phyloP scores from a whole-genome alignment of 257 asterid genomes.

The Jaltomata sinuosa region DNA sequence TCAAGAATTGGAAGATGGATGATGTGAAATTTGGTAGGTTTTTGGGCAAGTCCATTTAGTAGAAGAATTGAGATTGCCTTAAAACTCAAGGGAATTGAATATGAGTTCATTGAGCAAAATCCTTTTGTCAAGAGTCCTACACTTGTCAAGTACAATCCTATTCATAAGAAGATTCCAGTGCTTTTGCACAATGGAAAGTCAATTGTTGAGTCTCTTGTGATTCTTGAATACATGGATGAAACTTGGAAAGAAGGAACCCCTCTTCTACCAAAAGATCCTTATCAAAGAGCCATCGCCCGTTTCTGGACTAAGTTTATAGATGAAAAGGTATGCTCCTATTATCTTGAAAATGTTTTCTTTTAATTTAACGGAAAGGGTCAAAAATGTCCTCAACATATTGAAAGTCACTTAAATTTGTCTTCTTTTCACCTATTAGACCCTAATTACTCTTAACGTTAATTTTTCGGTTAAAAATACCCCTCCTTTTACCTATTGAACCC shows the following conservation, averaged over 20 bases:
- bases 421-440: too few species aligned
- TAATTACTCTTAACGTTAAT: too few species aligned
- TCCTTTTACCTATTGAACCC: too few species aligned
- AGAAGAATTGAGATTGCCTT: constrained; percentile 32
- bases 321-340: constrained; percentile 22
- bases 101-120: constrained; percentile 32
- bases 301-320: constrained; percentile 43
- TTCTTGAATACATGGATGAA: too few species aligned
- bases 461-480: too few species aligned
- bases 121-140: constrained; percentile 24
- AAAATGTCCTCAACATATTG: too few species aligned
- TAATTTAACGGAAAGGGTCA: too few species aligned
- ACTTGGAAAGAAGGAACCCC: constrained; percentile 21
- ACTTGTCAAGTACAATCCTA: constrained; percentile 33
- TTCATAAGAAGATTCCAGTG: constrained; percentile 33
- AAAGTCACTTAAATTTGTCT: too few species aligned
- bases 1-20: constrained; percentile 17
- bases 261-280: constrained; percentile 33
- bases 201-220: constrained; percentile 1
- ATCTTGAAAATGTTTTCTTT: not conserved
- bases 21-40: constrained; percentile 37
- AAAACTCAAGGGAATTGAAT: constrained; percentile 27
- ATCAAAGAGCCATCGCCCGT: constrained; percentile 26
- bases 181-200: constrained; percentile 37
- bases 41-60: constrained; percentile 27